phyloP scores from a whole-genome alignment of 345 rosid species.

The Angophora floribunda region DNA sequence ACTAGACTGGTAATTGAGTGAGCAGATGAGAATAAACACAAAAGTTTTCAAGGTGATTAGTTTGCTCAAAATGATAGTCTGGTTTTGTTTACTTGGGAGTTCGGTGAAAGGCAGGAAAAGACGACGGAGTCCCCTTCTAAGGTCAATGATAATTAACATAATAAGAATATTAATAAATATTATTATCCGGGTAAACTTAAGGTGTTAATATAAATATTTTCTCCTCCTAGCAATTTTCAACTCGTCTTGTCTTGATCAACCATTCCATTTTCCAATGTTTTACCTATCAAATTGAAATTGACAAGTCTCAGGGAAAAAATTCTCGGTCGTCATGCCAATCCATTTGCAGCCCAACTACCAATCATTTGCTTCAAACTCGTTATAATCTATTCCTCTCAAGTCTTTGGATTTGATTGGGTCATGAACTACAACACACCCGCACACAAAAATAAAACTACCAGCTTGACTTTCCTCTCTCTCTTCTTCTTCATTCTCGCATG shows the following conservation, averaged over 20 bases:
- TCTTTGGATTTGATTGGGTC: background rate
- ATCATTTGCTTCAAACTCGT: background rate
- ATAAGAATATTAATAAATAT: background rate
- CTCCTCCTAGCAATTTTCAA: background rate
- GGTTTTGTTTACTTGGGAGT: background rate
- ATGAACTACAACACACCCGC: background rate
- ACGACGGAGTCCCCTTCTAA: rapidly evolving
- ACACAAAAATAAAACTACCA: background rate
- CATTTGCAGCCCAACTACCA: background rate
- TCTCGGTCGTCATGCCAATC: background rate
- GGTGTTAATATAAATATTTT: background rate
- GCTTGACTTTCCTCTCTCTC: background rate
- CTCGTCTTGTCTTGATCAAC: background rate
- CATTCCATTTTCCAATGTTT: background rate
- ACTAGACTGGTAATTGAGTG: background rate
- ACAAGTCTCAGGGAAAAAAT: background rate
- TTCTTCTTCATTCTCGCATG: rapidly evolving
- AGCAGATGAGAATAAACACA: background rate
- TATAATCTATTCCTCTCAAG: background rate
- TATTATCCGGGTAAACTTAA: background rate
- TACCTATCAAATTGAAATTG: background rate
- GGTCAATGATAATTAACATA: too few species aligned
- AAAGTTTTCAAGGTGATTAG: background rate
- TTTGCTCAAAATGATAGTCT: background rate
- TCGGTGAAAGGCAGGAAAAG: background rate